Evolutionary conservation across 2,329 filamentous ascomycete genomes (phyloP), one percentile per base, ranked within the genome.

Genomic region (Metarhizium album): DNA sequence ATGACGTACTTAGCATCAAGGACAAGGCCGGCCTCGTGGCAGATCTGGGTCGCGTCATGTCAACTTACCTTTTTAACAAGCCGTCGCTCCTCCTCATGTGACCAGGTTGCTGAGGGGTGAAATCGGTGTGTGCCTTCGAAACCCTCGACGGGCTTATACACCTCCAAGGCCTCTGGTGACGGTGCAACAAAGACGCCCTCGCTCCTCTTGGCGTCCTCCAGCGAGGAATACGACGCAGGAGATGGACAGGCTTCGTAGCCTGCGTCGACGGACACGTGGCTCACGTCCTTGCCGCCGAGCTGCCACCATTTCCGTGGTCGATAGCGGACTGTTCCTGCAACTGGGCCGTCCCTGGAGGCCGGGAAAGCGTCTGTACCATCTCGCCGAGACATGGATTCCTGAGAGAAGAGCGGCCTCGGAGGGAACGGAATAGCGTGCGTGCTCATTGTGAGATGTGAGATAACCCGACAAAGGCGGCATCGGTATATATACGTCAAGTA

Each of bases 121-220:
- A 75, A 83, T 47, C 79, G 70, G 62, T 83, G 79, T 8, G 70
- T 63, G 3, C 78, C 78, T 58, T 84, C 80, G 57, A 81, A 83
- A 6, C 64, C 64, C 2, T 71, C 70, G n/a, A 79, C 74, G 0
- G 76, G 77, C 52, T 70, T 69, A 55, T 78, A 78, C 14, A 53
- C 18, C 4, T 45, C 47, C 7, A 38, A n/a, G n/a, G 51, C 51
- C 45, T 50, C 51, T 7, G 51, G 51, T n/a, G n/a, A n/a, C n/a
- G n/a, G n/a, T 7, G 47, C 24, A n/a, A 45, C 14, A 24, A 50
- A 47, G 5, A 47, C 27, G 20, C 46, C 24, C 27, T 49, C 33
- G 20, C 23, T 23, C 24, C 22, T 42, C 14, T 22, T 46, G 24
- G 45, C 13, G 18, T 53, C 51, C 11, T 53, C 38, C 46, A 47